Conservation (phyloP, 192 early-diverging fungal species). For the Coemansia sp. region DNA sequence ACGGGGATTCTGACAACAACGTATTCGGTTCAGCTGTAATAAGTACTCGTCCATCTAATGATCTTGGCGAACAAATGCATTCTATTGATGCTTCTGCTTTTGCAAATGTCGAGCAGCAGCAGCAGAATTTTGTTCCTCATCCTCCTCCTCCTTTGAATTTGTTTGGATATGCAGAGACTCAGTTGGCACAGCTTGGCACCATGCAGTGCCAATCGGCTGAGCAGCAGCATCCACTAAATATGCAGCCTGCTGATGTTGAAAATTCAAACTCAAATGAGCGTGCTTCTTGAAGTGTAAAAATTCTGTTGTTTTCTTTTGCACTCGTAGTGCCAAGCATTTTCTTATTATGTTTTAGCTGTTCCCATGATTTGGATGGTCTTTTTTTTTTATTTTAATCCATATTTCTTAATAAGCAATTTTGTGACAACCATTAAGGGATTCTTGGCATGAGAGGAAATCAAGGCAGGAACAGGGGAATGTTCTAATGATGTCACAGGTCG, state of each 20-base stretch:
- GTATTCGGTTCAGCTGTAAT: not conserved
- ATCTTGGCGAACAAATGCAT: not conserved
- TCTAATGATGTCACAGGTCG: too few species aligned
- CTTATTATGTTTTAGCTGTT: not conserved
- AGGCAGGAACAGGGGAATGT: not conserved
- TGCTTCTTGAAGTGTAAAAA: not conserved
- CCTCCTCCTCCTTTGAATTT: not conserved
- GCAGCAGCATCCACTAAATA: not conserved
- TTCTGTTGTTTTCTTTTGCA: not conserved
- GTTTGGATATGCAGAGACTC: not conserved
- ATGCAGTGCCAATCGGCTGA: not conserved
- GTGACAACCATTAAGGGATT: not conserved
- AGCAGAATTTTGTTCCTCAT: not conserved
- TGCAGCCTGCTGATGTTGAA: not conserved
- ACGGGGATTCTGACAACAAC: not conserved
- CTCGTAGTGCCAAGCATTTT: not conserved
- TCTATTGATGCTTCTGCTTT: not conserved
- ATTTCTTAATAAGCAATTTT: too few species aligned
- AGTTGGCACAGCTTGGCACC: not conserved
- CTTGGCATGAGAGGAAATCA: not conserved
- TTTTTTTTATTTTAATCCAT: not conserved
- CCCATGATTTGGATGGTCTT: not conserved
- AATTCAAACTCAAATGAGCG: not conserved
- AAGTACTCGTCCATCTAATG: not conserved
- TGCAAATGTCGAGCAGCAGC: too few species aligned